phyloP scores from a whole-genome alignment of 2,329 filamentous ascomycete genomes.

The Phoma sp. region DNA sequence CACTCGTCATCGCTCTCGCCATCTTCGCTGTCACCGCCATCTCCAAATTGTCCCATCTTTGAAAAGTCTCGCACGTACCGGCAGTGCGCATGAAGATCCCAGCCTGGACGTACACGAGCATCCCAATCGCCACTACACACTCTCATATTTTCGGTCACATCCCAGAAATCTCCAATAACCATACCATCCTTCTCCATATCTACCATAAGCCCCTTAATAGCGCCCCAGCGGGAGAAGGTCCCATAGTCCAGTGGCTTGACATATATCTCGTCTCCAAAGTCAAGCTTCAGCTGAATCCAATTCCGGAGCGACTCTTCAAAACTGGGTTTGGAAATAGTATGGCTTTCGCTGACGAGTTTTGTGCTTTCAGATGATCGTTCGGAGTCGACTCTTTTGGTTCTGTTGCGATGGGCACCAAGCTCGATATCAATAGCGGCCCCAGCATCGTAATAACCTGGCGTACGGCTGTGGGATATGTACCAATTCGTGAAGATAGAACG shows the following conservation, averaged over 20 bases:
- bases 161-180: conserved; percentile 75
- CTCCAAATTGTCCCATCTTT: background rate
- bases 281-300: background rate
- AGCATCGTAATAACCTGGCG: background rate
- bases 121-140: conserved; percentile 78
- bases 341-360: background rate
- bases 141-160: conserved; percentile 78
- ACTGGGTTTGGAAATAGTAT: background rate
- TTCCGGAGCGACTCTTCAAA: background rate
- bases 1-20: background rate
- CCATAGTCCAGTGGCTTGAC: conserved; percentile 19
- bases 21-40: conserved; percentile 5
- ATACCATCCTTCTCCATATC: conserved; percentile 91
- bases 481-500: background rate
- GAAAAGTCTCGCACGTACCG: background rate
- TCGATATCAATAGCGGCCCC: background rate
- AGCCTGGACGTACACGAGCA: conserved; percentile 22
- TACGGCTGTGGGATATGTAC: background rate
- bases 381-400: background rate
- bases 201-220: conserved; percentile 75
- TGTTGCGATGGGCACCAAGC: background rate
- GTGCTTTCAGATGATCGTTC: background rate
- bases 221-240: conserved; percentile 20
- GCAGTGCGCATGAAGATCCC: conserved; percentile 17
- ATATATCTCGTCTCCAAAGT: conserved; percentile 6